Base-by-base conservation (phyloP, 805 yeast species). In the Candida incommunis region DNA sequence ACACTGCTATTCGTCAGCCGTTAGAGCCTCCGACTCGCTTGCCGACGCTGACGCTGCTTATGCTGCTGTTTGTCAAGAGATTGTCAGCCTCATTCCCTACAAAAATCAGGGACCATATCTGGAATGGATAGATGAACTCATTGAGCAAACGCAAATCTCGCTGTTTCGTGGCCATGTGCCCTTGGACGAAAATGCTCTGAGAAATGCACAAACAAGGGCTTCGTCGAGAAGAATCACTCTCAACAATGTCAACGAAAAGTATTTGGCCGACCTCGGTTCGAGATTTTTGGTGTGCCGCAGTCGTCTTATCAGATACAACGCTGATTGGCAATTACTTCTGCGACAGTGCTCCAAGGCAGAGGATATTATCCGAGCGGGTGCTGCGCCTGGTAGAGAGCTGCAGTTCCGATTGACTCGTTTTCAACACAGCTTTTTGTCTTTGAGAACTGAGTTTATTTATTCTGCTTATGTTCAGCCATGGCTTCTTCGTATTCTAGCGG, bases 51-150 rank as follows among this genome's bases (percentile, higher is more conserved):
- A 72, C 50, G 68, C 77, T 47, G 70, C 73, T 43, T 74, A 78
- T 55, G 72, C 73, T 43, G 94, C 84, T 47, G 72, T 75, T 2
- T 74, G 78, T 11, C 69, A 78, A 3, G 75, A 76, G 49, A 75
- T 83, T 9, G 58, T 68, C 43, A 70, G 78, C 0, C 62, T 82
- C 37, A 64, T 66, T 40, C 67, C 70, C 26, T 64, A 67, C 45
- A 65, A 70, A 48, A 70, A 68, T 46, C 68, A 72, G 16, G 65
- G 72, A n/a, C 62, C 62, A 34, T 75, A 64, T 50, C 65, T 76
- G 40, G 81, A 75, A 51, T 78, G 88, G 86, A 74, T 82, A n/a
- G 67, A 76, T 37, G 68, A 71, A 43, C 62, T 82, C 20, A 60
- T 71, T n/a, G 53, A 57, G 72, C 80, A 57, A 26, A 54, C 51